These are phyloP conservation scores for Evernia prunastri DNA, from an alignment of 495 filamentous ascomycete species.

Conservation along the genomic window DNA sequence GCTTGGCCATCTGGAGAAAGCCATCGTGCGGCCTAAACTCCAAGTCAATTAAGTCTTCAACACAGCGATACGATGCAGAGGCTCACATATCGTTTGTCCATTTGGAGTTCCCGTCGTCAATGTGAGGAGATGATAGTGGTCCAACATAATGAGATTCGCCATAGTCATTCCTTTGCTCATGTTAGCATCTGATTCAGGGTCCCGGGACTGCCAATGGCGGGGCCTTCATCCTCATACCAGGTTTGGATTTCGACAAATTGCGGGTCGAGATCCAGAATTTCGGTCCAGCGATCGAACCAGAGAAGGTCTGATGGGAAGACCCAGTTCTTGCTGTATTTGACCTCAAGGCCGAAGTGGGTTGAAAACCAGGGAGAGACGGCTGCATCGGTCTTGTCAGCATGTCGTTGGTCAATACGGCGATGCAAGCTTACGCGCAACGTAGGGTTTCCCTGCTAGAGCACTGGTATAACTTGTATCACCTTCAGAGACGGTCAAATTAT, in stretches of 20 bases:
- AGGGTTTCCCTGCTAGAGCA: constrained; percentile 44
- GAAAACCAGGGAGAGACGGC: constrained; percentile 21
- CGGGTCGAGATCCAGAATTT: constrained; percentile 56
- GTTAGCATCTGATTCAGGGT: not conserved
- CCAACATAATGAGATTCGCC: constrained; percentile 73
- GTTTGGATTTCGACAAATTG: constrained; percentile 52
- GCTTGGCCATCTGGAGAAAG: constrained; percentile 52
- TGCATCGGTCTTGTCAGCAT: not conserved
- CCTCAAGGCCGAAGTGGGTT: constrained; percentile 46
- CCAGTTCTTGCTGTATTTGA: constrained; percentile 60
- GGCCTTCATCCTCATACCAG: constrained; percentile 30
- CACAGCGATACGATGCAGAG: constrained; percentile 25
- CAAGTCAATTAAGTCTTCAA: constrained; percentile 35
- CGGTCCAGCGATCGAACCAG: constrained; percentile 70
- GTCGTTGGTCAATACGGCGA: not conserved
- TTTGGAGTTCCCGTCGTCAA: constrained; percentile 53
- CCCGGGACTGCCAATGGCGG: constrained; percentile 22
- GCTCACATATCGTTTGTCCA: constrained; percentile 57
- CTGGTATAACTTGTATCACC: constrained; percentile 51
- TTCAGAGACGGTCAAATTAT: constrained; percentile 41
- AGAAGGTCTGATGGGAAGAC: constrained; percentile 62
- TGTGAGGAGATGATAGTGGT: constrained; percentile 46
- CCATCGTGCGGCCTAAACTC: constrained; percentile 44
- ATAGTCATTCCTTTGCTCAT: constrained; percentile 63
- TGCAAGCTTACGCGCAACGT: constrained; percentile 18